Percentiles rank a stretch among this genome's conserved stretches.
phyloP scores from a whole-genome alignment of 352 stramenopile species.

The Phytophthora quininea region DNA sequence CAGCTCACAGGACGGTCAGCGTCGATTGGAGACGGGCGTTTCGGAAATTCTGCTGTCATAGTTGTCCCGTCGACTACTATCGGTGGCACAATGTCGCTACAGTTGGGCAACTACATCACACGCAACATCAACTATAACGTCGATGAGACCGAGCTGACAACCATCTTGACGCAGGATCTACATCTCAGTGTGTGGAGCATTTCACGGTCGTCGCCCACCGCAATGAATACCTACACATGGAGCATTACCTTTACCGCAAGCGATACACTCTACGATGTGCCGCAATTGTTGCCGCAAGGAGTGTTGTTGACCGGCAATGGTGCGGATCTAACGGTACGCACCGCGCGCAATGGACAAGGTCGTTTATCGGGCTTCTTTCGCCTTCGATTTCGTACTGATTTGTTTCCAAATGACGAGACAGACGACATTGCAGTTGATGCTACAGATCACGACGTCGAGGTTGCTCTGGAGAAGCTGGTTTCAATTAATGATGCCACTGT shows the following conservation, averaged over 20 bases:
- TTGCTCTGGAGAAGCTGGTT: constrained; percentile 70
- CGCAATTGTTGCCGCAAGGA: constrained; percentile 52
- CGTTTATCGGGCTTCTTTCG: constrained; percentile 74
- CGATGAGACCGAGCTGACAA: constrained; percentile 54
- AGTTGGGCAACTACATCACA: constrained; percentile 57
- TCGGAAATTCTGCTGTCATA: constrained; percentile 43
- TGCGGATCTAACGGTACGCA: constrained; percentile 51
- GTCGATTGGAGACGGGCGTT: constrained; percentile 66
- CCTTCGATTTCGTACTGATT: constrained; percentile 68
- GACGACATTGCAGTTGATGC: constrained; percentile 66
- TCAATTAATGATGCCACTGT: constrained; percentile 75
- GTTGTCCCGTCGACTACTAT: constrained; percentile 69
- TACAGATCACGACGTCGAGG: constrained; percentile 57
- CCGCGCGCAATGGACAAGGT: constrained; percentile 61
- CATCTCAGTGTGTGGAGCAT: constrained; percentile 60
- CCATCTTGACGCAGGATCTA: constrained; percentile 71
- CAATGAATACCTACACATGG: constrained; percentile 70
- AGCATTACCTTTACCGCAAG: constrained; percentile 79
- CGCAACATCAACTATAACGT: constrained; percentile 75
- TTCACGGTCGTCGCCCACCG: constrained; percentile 40
- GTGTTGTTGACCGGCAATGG: constrained; percentile 66
- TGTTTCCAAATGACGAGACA: constrained; percentile 81
- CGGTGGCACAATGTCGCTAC: constrained; percentile 69
- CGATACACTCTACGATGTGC: constrained; percentile 67
- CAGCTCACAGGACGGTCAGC: constrained; percentile 59